phyloP scores from a whole-genome alignment of 2,329 filamentous ascomycete genomes.

The Epichloe scottii region DNA sequence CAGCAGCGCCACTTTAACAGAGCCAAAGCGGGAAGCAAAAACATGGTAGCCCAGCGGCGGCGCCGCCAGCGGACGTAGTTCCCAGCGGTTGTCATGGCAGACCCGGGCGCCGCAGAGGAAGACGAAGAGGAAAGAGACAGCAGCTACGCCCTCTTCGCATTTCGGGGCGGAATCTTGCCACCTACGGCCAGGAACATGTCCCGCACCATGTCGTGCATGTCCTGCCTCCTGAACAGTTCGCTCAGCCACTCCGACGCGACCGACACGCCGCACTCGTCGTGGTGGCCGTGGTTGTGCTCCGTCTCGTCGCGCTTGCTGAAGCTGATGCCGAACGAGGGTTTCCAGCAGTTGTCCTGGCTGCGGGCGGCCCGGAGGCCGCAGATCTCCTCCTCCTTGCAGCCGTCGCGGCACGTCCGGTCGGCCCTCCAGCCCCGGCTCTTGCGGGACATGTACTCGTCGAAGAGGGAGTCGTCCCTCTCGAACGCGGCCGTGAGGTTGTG shows the following conservation, averaged over 20 bases:
- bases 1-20: no score
- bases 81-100: neutral
- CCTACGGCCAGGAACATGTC: constrained; percentile 5
- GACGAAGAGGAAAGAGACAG: neutral
- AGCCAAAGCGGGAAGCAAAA: no score
- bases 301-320: constrained; percentile 15
- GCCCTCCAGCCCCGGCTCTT: constrained; percentile 32
- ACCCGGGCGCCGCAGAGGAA: neutral
- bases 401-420: constrained; percentile 23
- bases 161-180: neutral
- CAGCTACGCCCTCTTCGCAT: neutral
- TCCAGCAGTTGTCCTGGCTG: constrained; percentile 36
- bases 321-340: constrained; percentile 19
- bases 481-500: constrained; percentile 40
- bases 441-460: constrained; percentile 32
- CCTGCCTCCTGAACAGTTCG: constrained; percentile 11
- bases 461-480: constrained; percentile 27
- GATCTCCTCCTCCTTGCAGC: constrained; percentile 31
- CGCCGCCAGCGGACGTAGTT: neutral
- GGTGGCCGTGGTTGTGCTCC: constrained; percentile 6
- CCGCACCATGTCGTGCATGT: constrained; percentile 12
- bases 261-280: constrained; percentile 17
- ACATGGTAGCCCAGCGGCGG: neutral
- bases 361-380: constrained; percentile 38
- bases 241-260: constrained; percentile 13